Evolutionary conservation across 2,329 filamentous ascomycete species (phyloP), one percentile per base, ranked within the genome.

Genomic region (Colletotrichum sp.): DNA sequence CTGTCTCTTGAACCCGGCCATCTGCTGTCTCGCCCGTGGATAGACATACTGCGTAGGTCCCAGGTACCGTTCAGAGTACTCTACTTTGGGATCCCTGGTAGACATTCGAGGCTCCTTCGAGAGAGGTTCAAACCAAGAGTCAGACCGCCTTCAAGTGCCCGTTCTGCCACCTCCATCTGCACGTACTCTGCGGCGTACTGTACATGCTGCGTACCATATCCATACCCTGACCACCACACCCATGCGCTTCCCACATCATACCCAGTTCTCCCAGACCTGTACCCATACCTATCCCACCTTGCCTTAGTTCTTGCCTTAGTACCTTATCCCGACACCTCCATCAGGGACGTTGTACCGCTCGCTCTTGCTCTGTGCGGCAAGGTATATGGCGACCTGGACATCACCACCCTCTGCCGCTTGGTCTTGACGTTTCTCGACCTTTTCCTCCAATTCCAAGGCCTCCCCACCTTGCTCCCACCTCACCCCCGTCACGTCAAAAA

Each of bases 381-480:
- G 60, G 72, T 72, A 67, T 63, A 34, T 60, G 64, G 57, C 28
- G 71, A 30, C 62, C 68, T 44, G 59, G 75, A 68, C 76, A 76
- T 66, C 73, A 77, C 64, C 68, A 55, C 39, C 65, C 67, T 64
- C 52, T 44, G 60, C 72, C 72, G 67, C 68, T 76, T 36, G 39
- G 52, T 65, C 32, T 77, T 57, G 73, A 76, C 73, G 52, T 73
- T 69, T 76, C 49, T 66, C 60, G 64, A 62, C 72, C 21, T 77
- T 65, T 55, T 67, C 36, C 60, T 32, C 55, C 39, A 39, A 28
- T 60, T 57, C 63, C 34, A 76, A 77, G 77, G 78, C 49, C 70
- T 75, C 78, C 79, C 78, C 78, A 78, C 77, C 78, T 79, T 65
- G 71, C 78, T 79, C 79, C 55, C 78, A 78, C 78, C 76, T 77